Conservation (phyloP, 2,329 filamentous ascomycete genomes). For the Hypoxylon sp. region DNA sequence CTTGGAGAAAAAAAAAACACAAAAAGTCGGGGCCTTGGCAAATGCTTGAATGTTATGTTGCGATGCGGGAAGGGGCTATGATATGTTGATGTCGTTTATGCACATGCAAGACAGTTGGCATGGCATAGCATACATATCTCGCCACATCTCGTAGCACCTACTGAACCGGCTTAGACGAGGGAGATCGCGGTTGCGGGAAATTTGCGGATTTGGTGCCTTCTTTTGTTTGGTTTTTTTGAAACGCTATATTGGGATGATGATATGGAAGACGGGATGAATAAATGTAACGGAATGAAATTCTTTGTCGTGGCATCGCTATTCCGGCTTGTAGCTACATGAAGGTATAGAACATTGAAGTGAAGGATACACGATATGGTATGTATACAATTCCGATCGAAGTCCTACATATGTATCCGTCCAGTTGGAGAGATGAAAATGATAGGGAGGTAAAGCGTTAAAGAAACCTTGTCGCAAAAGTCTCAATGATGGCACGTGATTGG, state of each 20-base stretch:
- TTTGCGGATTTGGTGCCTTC: not conserved
- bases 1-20: slow-evolving; percentile 9
- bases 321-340: too few species aligned
- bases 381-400: not conserved
- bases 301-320: not conserved
- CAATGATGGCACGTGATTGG: slow-evolving; percentile 31
- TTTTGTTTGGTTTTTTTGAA: not conserved
- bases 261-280: not conserved
- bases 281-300: not conserved
- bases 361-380: too few species aligned
- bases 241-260: not conserved
- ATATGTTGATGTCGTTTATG: slow-evolving; percentile 53
- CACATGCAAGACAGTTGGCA: slow-evolving; percentile 57
- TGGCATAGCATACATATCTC: slow-evolving; percentile 50
- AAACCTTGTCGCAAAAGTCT: slow-evolving; percentile 9
- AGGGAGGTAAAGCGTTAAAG: slow-evolving; percentile 10
- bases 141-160: slow-evolving; percentile 49
- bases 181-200: slow-evolving; percentile 34
- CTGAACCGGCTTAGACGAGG: slow-evolving; percentile 20
- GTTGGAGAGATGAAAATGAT: not conserved
- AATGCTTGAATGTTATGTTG: slow-evolving; percentile 14
- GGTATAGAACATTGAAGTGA: not conserved
- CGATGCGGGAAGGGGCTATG: slow-evolving; percentile 37
- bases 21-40: slow-evolving; percentile 34
- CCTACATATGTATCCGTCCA: not conserved